Percentiles rank a stretch among this genome's conserved stretches.
Conservation (phyloP, 2,329 filamentous ascomycete genomes). For the Dothidotthia symphoricarpi region DNA sequence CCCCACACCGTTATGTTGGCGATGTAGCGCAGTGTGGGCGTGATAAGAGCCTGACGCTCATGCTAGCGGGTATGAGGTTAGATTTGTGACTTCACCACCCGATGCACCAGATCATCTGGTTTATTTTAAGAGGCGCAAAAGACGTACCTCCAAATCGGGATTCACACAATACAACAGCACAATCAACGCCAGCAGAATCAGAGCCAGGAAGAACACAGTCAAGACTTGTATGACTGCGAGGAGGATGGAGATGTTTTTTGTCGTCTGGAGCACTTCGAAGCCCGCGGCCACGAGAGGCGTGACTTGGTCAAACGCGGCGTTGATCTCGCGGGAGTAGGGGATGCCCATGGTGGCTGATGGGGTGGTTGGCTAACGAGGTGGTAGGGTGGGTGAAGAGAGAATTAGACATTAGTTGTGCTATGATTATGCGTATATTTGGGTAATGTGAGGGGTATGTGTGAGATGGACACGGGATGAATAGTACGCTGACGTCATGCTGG, state of each 20-base stretch:
- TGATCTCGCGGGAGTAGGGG: slow-evolving; percentile 54
- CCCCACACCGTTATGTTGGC: slow-evolving; percentile 20
- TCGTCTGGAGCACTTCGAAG: slow-evolving; percentile 51
- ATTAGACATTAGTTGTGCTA: not conserved
- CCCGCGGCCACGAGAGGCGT: slow-evolving; percentile 52
- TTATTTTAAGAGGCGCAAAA: not conserved
- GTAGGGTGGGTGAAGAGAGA: not conserved
- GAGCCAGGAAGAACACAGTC: slow-evolving; percentile 43
- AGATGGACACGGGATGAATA: too few relatives aligned
- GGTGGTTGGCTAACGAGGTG: not conserved
- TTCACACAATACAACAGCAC: slow-evolving; percentile 48
- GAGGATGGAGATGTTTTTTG: slow-evolving; percentile 51
- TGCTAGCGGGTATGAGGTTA: slow-evolving; percentile 13
- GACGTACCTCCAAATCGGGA: slow-evolving; percentile 46
- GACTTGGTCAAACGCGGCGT: slow-evolving; percentile 54
- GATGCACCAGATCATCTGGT: not conserved
- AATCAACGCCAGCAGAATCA: slow-evolving; percentile 43
- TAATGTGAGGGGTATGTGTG: too few relatives aligned
- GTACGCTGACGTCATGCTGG: too few relatives aligned
- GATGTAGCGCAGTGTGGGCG: slow-evolving; percentile 43
- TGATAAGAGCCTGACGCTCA: slow-evolving; percentile 46
- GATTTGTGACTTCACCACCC: too few relatives aligned
- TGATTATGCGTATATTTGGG: too few relatives aligned
- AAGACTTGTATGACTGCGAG: slow-evolving; percentile 51
- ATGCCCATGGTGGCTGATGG: slow-evolving; percentile 46